These are phyloP conservation scores for Phytophthora vignae DNA, from an alignment of 352 stramenopile species.

Conservation along the genomic window DNA sequence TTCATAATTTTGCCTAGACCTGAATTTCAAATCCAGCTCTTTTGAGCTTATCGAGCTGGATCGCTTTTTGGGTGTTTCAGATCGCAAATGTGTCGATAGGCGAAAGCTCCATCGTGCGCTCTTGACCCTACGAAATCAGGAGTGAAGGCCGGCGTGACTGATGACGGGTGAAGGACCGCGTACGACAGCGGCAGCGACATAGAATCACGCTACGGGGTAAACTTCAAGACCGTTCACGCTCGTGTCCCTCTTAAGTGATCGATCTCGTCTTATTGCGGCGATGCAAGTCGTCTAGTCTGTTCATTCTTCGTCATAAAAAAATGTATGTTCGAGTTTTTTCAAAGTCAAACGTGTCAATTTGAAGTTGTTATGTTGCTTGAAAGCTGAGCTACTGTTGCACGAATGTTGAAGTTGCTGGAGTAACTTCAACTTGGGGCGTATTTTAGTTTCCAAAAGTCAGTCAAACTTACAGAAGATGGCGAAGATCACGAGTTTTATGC, in stretches of 20 bases:
- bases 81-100: neutral
- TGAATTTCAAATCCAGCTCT: too few species aligned
- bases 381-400: conserved; percentile 7
- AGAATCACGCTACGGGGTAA: neutral
- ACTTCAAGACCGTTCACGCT: conserved; percentile 10
- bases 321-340: neutral
- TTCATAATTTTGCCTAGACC: too few species aligned
- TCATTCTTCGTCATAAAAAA: neutral
- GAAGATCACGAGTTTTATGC: conserved; percentile 79
- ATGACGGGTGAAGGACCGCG: conserved; percentile 6
- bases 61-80: too few species aligned
- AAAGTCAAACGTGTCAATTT: neutral
- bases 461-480: conserved; percentile 54
- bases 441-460: neutral
- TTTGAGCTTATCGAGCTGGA: too few species aligned
- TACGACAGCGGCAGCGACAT: conserved; percentile 4
- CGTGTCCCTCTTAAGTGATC: neutral
- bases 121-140: neutral
- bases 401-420: neutral
- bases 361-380: neutral
- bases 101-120: conserved; percentile 13
- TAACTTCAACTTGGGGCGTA: conserved; percentile 15
- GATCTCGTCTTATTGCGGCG: neutral
- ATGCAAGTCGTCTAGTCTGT: neutral
- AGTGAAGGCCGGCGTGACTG: conserved; percentile 6